These are phyloP conservation scores for Tuber umbilicatum DNA, from an alignment of 495 filamentous ascomycete genomes.

Conservation along the genomic window DNA sequence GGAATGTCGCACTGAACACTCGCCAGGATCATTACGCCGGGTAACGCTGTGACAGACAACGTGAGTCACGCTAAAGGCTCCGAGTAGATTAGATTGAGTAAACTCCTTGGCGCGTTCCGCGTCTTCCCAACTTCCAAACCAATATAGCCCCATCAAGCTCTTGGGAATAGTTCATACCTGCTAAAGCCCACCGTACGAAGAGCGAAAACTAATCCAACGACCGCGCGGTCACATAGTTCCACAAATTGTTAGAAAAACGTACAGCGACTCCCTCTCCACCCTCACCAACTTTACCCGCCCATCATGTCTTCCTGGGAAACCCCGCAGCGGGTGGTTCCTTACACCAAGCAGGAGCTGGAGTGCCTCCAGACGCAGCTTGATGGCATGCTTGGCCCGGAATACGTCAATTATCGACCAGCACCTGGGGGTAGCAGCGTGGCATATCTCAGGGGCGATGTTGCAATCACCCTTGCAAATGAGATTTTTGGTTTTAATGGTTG, in stretches of 20 bases:
- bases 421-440: slow-evolving; percentile 76
- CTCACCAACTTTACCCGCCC: not conserved
- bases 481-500: slow-evolving; percentile 99
- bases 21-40: not conserved
- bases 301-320: not conserved
- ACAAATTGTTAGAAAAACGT: not conserved
- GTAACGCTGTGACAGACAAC: not conserved
- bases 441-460: slow-evolving; percentile 88
- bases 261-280: not conserved
- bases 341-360: slow-evolving; percentile 83
- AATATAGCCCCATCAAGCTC: not conserved
- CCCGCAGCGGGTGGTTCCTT: slow-evolving; percentile 41
- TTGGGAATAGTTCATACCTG: not conserved
- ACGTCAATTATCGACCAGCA: slow-evolving; percentile 76
- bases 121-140: not conserved
- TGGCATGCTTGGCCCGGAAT: slow-evolving; percentile 94
- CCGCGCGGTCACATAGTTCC: not conserved
- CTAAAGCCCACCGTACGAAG: not conserved
- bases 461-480: slow-evolving; percentile 91
- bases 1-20: not conserved
- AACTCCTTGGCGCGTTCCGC: not conserved
- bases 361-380: slow-evolving; percentile 78
- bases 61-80: not conserved
- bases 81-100: not conserved
- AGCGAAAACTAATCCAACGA: not conserved